Evolutionary conservation across 2,329 filamentous ascomycete species (phyloP).

Genomic region (Trichophyton verrucosum): DNA sequence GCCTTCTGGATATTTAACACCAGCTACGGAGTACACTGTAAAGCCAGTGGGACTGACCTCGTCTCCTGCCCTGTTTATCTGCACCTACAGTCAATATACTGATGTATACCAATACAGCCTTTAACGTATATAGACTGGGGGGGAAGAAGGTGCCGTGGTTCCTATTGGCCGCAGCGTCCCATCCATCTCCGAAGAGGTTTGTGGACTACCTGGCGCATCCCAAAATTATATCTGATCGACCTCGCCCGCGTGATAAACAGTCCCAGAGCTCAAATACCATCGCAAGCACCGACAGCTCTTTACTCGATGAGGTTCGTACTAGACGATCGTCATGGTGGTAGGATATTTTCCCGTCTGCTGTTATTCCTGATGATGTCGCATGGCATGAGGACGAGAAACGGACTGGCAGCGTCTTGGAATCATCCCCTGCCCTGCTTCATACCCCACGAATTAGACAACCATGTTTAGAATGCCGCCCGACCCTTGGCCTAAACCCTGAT

Average conservation of each 20-base stretch:
- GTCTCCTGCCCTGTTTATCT: neutral
- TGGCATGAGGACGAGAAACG: neutral
- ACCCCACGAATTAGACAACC: neutral
- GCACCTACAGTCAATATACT: neutral
- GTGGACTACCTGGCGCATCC: neutral
- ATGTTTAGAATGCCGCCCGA: neutral
- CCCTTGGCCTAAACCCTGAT: neutral
- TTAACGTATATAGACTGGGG: neutral
- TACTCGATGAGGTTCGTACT: neutral
- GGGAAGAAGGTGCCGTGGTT: neutral
- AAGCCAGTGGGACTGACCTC: neutral
- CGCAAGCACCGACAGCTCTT: neutral
- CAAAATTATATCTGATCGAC: neutral
- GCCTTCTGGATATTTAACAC: neutral
- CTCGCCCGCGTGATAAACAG: neutral
- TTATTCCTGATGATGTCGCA: neutral
- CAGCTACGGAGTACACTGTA: neutral
- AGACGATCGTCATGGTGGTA: neutral
- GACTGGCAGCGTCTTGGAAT: neutral
- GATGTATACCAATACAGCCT: neutral
- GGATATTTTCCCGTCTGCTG: neutral
- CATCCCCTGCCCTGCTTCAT: neutral
- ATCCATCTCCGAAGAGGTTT: neutral
- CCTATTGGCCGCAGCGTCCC: neutral
- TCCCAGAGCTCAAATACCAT: neutral